A percentile compares a stretch with the other conserved stretches of the same genome.
These are phyloP conservation scores for Globisporangium nunn DNA, from an alignment of 352 stramenopile genomes.

Conservation along the genomic window DNA sequence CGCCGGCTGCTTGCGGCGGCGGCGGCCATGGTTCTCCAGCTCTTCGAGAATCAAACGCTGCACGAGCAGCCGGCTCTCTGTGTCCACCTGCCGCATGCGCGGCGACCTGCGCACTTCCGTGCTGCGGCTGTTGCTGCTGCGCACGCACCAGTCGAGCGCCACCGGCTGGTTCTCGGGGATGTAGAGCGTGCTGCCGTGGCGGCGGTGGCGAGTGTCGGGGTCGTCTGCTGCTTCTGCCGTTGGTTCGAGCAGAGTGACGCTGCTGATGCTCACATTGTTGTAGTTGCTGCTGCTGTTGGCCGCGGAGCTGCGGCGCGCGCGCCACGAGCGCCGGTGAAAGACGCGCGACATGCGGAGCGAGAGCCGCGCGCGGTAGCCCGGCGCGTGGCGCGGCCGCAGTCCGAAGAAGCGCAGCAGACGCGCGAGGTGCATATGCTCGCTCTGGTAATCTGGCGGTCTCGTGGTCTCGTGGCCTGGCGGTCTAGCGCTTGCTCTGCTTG, in stretches of 20 bases:
- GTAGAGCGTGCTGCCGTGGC: constrained; percentile 1
- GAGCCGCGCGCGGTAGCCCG: neutral
- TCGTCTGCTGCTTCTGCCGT: neutral
- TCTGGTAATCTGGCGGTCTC: too few species aligned
- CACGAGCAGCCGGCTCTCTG: constrained; percentile 6
- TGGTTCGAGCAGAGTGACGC: neutral
- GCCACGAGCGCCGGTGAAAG: constrained; percentile 6
- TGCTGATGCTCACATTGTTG: neutral
- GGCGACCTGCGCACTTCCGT: constrained; percentile 8
- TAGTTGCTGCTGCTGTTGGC: neutral
- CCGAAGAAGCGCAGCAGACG: constrained; percentile 16
- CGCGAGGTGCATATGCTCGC: constrained; percentile 6
- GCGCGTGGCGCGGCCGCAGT: constrained; percentile 8
- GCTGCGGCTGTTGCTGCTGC: constrained; percentile 2
- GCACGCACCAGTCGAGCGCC: constrained; percentile 8
- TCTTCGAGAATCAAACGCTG: constrained; percentile 13
- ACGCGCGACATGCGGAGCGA: constrained; percentile 9
- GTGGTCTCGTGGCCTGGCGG: too few species aligned
- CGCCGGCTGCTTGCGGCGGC: neutral
- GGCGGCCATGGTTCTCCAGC: constrained; percentile 6
- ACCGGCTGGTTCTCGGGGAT: constrained; percentile 14
- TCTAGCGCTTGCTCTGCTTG: too few species aligned
- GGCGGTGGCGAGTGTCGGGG: neutral
- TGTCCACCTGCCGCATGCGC: constrained; percentile 1
- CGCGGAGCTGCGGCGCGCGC: neutral